phyloP scores from a whole-genome alignment of 192 early-diverging fungal genomes.

The Coemansia asiatica region DNA sequence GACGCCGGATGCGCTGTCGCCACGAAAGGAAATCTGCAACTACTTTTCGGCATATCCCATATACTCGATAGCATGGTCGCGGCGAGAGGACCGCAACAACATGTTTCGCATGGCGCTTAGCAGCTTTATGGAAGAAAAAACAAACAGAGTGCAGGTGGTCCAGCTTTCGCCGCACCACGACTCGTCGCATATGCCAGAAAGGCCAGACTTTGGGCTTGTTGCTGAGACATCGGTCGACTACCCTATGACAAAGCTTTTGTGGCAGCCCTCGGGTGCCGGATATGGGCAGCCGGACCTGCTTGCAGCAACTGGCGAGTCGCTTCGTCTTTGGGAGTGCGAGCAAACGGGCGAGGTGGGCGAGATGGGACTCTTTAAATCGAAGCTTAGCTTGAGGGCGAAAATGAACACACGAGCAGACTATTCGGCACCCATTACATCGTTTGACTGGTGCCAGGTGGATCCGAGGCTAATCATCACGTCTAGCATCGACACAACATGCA shows the following conservation, averaged over 20 bases:
- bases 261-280: slow-evolving; percentile 69
- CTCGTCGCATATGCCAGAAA: slow-evolving; percentile 39
- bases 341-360: slow-evolving; percentile 45
- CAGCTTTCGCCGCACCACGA: slow-evolving; percentile 54
- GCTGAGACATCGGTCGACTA: slow-evolving; percentile 80
- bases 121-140: slow-evolving; percentile 72
- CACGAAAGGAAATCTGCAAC: slow-evolving; percentile 75
- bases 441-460: slow-evolving; percentile 95
- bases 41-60: slow-evolving; percentile 82
- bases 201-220: slow-evolving; percentile 69
- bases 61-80: slow-evolving; percentile 88
- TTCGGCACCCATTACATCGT: slow-evolving; percentile 88
- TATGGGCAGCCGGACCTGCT: slow-evolving; percentile 65
- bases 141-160: slow-evolving; percentile 59
- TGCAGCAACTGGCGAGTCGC: slow-evolving; percentile 83
- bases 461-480: slow-evolving; percentile 85
- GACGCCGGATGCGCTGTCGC: slow-evolving; percentile 42
- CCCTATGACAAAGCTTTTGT: slow-evolving; percentile 89
- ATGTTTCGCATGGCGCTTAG: slow-evolving; percentile 80
- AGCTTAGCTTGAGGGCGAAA: slow-evolving; percentile 47
- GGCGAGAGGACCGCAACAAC: slow-evolving; percentile 43
- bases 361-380: slow-evolving; percentile 30
- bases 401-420: slow-evolving; percentile 66
- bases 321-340: slow-evolving; percentile 88
- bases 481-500: slow-evolving; percentile 99